Conservation (phyloP, 2,329 filamentous ascomycete genomes). For the Fusarium chuoi region DNA sequence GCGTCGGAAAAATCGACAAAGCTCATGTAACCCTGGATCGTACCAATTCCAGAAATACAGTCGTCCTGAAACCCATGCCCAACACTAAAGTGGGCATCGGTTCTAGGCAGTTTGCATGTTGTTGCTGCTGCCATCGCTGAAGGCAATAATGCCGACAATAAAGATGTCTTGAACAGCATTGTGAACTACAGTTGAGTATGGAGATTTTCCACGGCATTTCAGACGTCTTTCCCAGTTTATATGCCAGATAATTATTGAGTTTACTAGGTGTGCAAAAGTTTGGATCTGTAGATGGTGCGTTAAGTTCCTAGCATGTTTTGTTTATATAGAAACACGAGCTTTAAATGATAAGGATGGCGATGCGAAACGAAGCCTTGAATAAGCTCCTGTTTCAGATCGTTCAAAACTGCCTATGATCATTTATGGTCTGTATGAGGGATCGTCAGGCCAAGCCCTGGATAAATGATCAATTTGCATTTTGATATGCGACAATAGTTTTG, state of each 20-base stretch:
- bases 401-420: background rate
- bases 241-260: background rate
- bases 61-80: conserved; percentile 16
- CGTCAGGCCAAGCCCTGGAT: background rate
- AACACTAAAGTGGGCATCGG: background rate
- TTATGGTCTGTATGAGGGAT: background rate
- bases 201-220: background rate
- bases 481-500: too few species aligned
- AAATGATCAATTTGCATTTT: too few species aligned
- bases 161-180: background rate
- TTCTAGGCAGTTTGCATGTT: background rate
- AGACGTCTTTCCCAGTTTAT: background rate
- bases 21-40: conserved; percentile 48
- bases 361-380: background rate
- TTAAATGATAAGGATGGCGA: background rate
- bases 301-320: background rate
- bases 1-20: conserved; percentile 51
- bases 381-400: background rate
- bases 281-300: background rate
- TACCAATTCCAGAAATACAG: conserved; percentile 48
- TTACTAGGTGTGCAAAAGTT: background rate
- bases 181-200: background rate
- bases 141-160: background rate
- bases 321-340: background rate
- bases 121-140: background rate